These are phyloP conservation scores for Pyrus communis DNA, from an alignment of 306 rosid species.

Conservation along the genomic window DNA sequence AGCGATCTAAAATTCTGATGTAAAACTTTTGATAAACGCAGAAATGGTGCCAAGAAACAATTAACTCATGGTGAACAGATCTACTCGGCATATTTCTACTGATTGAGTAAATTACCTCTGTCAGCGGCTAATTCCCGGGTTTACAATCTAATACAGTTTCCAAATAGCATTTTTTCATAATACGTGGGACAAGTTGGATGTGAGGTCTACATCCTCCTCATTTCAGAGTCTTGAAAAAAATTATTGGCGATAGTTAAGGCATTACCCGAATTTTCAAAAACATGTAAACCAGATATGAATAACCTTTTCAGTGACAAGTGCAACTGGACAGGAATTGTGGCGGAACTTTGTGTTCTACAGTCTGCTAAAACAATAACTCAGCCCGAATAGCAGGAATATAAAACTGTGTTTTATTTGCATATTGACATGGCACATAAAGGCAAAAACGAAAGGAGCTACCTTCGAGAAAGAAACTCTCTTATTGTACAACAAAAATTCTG, in stretches of 20 bases:
- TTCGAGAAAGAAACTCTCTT: slow-evolving; percentile 61
- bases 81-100: neutral
- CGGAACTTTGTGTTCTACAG: neutral
- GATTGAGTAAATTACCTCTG: too few species aligned
- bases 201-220: neutral
- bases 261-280: neutral
- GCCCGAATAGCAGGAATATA: neutral
- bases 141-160: neutral
- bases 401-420: neutral
- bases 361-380: neutral
- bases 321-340: neutral
- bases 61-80: neutral
- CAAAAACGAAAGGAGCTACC: slow-evolving; percentile 31
- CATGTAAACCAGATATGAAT: neutral
- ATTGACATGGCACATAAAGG: neutral
- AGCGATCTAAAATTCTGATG: neutral
- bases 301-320: too few species aligned
- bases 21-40: neutral
- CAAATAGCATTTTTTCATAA: neutral
- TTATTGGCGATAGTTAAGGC: neutral
- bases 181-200: neutral
- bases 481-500: slow-evolving; percentile 53
- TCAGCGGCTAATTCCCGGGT: neutral
- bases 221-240: neutral
- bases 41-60: neutral